phyloP scores from a whole-genome alignment of 2,329 filamentous ascomycete genomes.

The Ilyonectria destructans region DNA sequence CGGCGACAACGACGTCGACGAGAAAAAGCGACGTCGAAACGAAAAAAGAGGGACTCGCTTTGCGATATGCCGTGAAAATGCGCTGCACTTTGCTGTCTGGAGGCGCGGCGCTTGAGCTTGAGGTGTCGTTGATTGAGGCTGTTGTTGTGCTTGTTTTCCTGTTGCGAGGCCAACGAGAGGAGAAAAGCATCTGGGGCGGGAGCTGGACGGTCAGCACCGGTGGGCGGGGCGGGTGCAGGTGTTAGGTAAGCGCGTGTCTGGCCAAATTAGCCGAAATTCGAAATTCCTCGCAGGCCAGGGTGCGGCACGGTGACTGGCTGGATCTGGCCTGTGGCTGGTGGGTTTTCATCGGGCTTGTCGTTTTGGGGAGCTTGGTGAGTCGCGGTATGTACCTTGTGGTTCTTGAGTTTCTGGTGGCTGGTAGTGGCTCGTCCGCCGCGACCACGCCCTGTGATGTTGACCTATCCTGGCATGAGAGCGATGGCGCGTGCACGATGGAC shows the following conservation, averaged over 20 bases:
- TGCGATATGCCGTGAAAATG: constrained; percentile 36
- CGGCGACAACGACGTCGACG: constrained; percentile 31
- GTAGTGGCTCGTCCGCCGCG: constrained; percentile 6
- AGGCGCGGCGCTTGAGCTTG: constrained; percentile 51
- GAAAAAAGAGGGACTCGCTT: constrained; percentile 25
- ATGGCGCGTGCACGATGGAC: constrained; percentile 13
- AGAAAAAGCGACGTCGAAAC: constrained; percentile 25
- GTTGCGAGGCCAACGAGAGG: constrained; percentile 63
- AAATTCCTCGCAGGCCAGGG: constrained; percentile 28
- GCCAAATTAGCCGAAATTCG: constrained; percentile 32
- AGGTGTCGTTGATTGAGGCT: constrained; percentile 48
- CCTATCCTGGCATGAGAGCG: neutral
- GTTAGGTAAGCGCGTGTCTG: constrained; percentile 48
- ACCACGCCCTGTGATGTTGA: neutral
- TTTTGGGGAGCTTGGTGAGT: constrained; percentile 5
- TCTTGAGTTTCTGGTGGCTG: constrained; percentile 15
- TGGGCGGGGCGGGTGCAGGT: constrained; percentile 20
- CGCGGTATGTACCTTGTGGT: neutral
- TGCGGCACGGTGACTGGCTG: constrained; percentile 16
- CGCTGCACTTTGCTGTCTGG: constrained; percentile 36
- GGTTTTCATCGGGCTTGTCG: constrained; percentile 4
- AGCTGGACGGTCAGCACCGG: constrained; percentile 18
- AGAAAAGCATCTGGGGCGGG: constrained; percentile 48
- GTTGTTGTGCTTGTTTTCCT: constrained; percentile 62
- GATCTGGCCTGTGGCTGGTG: constrained; percentile 24